These are phyloP conservation scores for Kurtzmaniella natalensis DNA, from an alignment of 1,139 yeast genomes.

Conservation along the genomic window DNA sequence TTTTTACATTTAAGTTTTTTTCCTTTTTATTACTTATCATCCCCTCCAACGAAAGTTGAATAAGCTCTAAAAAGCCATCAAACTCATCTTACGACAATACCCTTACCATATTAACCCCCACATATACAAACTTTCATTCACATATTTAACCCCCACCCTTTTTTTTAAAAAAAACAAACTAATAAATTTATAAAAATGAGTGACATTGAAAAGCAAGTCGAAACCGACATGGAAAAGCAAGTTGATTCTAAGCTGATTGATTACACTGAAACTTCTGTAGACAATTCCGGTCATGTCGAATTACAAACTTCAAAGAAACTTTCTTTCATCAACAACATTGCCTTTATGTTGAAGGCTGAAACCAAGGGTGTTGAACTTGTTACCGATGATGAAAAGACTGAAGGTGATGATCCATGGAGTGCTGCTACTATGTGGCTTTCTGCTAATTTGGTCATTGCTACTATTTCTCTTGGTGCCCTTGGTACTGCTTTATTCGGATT, in stretches of 20 bases:
- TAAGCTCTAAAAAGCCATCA: conserved; percentile 5
- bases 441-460: conserved; percentile 84
- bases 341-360: conserved; percentile 47
- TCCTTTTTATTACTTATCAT: too few species aligned
- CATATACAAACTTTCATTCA: too few species aligned
- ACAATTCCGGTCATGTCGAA: conserved; percentile 20
- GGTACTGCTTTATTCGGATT: conserved; percentile 57
- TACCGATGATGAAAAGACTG: conserved; percentile 60
- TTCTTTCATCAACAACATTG: conserved; percentile 19
- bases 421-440: conserved; percentile 93
- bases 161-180: too few species aligned
- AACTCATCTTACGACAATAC: not conserved
- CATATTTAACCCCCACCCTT: too few species aligned
- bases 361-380: conserved; percentile 66
- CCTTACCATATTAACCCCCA: not conserved
- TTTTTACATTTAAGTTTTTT: too few species aligned
- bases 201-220: too few species aligned
- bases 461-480: conserved; percentile 76
- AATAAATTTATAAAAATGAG: too few species aligned
- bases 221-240: conserved; percentile 3
- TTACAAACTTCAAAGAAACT: conserved; percentile 11
- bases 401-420: conserved; percentile 44
- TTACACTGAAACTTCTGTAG: conserved; percentile 17
- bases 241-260: conserved; percentile 1
- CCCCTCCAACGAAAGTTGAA: conserved; percentile 7